Conservation (phyloP, 2,329 filamentous ascomycete species). For the Penicillium sp. region DNA sequence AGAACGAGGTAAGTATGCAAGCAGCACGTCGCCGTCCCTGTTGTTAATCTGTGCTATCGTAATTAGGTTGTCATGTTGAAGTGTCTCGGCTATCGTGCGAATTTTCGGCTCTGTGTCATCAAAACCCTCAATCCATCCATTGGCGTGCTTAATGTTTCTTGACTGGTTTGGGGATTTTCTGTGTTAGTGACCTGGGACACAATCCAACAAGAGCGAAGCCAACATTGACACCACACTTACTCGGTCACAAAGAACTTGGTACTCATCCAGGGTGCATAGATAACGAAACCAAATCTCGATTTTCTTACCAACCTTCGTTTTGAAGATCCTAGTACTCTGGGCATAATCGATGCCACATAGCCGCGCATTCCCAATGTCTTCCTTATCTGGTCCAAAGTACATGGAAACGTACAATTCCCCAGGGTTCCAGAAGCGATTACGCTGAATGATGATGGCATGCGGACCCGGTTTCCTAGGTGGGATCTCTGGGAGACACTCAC, state of each 20-base stretch:
- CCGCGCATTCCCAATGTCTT: conserved; percentile 35
- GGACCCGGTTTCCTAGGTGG: conserved; percentile 18
- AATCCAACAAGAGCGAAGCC: background rate
- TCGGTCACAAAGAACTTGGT: conserved; percentile 30
- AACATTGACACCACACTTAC: conserved; percentile 28
- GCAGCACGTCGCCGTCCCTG: conserved; percentile 23
- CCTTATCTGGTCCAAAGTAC: conserved; percentile 36
- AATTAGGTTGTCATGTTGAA: conserved; percentile 32
- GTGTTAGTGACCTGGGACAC: background rate
- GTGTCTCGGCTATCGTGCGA: conserved; percentile 31
- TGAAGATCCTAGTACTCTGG: conserved; percentile 21
- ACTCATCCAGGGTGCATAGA: conserved; percentile 35
- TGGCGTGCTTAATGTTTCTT: conserved; percentile 26
- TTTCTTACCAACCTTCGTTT: conserved; percentile 19
- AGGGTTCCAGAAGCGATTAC: conserved; percentile 27
- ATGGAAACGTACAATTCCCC: conserved; percentile 36
- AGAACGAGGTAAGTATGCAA: conserved; percentile 37
- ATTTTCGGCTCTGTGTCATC: conserved; percentile 35
- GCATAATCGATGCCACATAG: conserved; percentile 33
- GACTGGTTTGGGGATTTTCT: conserved; percentile 4
- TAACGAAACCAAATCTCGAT: conserved; percentile 41
- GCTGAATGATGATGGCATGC: background rate
- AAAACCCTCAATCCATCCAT: conserved; percentile 42
- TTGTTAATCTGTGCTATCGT: conserved; percentile 35
- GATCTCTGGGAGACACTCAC: conserved; percentile 4